These are phyloP conservation scores for Alternaria incomplexa DNA, from an alignment of 2,329 filamentous ascomycete species.

Conservation along the genomic window DNA sequence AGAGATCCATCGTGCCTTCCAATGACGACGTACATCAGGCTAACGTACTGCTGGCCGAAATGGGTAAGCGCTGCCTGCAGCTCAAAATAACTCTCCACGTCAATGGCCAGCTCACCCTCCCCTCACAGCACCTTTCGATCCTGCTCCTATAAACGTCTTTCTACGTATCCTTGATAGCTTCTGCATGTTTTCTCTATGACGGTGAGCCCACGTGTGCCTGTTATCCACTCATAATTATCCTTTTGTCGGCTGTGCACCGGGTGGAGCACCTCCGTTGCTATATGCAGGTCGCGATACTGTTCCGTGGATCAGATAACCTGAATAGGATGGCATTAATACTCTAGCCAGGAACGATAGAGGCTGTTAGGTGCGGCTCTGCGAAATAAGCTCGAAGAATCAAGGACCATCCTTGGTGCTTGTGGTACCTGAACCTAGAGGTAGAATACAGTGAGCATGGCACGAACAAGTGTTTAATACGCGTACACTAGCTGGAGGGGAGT, in stretches of 20 bases:
- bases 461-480: too few species aligned
- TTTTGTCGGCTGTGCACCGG: neutral
- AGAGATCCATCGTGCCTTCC: neutral
- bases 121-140: neutral
- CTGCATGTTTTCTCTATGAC: neutral
- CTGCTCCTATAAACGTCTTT: neutral
- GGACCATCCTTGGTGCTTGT: neutral
- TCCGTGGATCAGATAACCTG: neutral
- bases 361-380: neutral
- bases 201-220: neutral
- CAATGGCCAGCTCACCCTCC: neutral
- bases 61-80: neutral
- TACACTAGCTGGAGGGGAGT: too few species aligned
- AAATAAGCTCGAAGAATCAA: neutral
- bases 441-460: neutral
- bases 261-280: neutral
- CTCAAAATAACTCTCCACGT: neutral
- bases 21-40: neutral
- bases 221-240: neutral
- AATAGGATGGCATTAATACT: neutral
- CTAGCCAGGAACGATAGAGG: neutral
- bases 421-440: neutral
- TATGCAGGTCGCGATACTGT: neutral
- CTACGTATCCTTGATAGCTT: neutral
- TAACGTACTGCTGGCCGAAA: neutral